These are phyloP conservation scores for Apiospora pterosperma DNA, from an alignment of 2,329 filamentous ascomycete species.

Conservation along the genomic window DNA sequence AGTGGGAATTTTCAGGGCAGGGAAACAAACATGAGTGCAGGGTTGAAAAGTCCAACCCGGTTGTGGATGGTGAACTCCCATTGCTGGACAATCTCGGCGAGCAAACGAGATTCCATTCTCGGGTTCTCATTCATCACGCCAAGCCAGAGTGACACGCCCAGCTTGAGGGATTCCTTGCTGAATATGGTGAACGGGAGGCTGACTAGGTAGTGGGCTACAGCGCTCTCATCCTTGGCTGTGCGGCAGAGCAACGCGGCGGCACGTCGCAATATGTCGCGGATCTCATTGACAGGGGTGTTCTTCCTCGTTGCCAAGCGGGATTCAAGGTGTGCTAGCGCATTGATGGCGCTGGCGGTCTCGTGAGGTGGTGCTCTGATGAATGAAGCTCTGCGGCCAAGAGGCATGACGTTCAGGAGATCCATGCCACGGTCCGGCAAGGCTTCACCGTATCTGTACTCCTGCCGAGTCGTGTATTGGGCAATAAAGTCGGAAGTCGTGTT, in stretches of 20 bases:
- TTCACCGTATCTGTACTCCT: slow-evolving; percentile 90
- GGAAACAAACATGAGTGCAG: slow-evolving; percentile 56
- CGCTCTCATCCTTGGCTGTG: slow-evolving; percentile 69
- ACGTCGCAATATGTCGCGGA: slow-evolving; percentile 77
- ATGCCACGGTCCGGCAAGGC: slow-evolving; percentile 65
- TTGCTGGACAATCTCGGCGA: slow-evolving; percentile 83
- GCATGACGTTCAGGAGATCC: slow-evolving; percentile 62
- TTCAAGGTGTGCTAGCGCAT: slow-evolving; percentile 70
- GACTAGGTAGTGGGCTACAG: slow-evolving; percentile 83
- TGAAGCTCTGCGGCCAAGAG: slow-evolving; percentile 48
- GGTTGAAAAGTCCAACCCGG: slow-evolving; percentile 77
- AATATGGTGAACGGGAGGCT: slow-evolving; percentile 91
- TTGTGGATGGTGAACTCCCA: slow-evolving; percentile 84
- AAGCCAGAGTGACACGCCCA: slow-evolving; percentile 93
- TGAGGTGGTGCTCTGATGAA: slow-evolving; percentile 49
- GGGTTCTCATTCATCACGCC: slow-evolving; percentile 97
- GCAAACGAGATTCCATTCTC: slow-evolving; percentile 76
- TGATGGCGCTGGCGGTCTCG: slow-evolving; percentile 57
- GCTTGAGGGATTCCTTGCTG: slow-evolving; percentile 90
- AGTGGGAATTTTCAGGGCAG: not conserved
- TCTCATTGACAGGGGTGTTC: slow-evolving; percentile 66
- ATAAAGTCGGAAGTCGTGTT: slow-evolving; percentile 96
- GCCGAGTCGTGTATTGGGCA: slow-evolving; percentile 93
- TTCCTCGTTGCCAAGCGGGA: slow-evolving; percentile 66
- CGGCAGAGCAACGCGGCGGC: slow-evolving; percentile 85